Base-by-base conservation (phyloP, 768 basidiomycete species). In the Agrocybe praecox region DNA sequence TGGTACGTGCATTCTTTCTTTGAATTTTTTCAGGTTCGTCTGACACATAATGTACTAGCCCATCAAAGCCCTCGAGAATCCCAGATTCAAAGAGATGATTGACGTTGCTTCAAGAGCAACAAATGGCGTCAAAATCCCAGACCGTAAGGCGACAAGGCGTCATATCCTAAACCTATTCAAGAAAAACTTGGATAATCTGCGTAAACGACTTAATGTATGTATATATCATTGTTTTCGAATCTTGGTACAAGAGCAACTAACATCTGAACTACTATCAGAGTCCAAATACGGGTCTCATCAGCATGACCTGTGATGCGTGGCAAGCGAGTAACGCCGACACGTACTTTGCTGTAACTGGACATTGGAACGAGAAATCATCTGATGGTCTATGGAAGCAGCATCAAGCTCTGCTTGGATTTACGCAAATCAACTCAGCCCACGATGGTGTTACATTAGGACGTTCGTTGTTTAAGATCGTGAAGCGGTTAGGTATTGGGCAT, bases 331-430 rank as follows among this genome's bases (percentile, higher is more conserved):
- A 76, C 52, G 55, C 54, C 1, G 70, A 76, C 46, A 60, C 59
- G 0, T 78, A 79, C 57, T 74, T 77, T 49, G 71, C 70, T 0
- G 67, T 77, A 17, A 76, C 70, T 0, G 69, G 63, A 1, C 71
- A 73, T 48, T 76, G 72, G 71, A 68, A 72, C 23, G 68, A 77
- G 55, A 66, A 70, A 52, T 17, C 2, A 0, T 9, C 46, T 0
- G 23, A 57, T 12, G 46, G 61, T 19, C n/a, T 46, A 19, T 79
- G 75, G 74, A 46, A 49, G 22, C 57, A 71, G 8, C 36, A 74
- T 32, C 56, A 42, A 1, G 68, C 66, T 0, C 61, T 79, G 1
- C 24, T 77, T 1, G 71, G 70, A 0, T 80, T 78, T 42, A 62
- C 48, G 0, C 65, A 56, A 9, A 44, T 80, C 23, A 79, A 80